Evolutionary conservation across 148 eudicot genomes (phyloP).

Genomic region (Tetragonia tetragonoides): DNA sequence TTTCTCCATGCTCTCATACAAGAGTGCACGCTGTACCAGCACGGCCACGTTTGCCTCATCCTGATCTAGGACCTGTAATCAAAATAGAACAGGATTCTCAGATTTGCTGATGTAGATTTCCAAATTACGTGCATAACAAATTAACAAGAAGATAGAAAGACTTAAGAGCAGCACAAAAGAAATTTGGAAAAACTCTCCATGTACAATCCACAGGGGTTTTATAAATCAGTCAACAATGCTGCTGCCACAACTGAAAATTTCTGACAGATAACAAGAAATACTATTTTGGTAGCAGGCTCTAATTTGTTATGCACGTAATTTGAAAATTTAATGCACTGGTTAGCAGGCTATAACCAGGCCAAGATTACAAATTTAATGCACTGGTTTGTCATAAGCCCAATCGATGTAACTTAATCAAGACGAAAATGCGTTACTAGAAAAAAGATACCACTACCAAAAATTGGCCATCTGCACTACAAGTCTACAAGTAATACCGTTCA

Average conservation of each 20-base stretch:
- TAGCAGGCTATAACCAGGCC: too few relatives aligned
- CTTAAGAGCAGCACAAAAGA: not conserved
- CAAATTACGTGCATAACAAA: not conserved
- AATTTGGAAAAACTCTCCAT: not conserved
- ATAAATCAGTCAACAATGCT: not conserved
- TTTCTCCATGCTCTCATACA: conserved; percentile 97
- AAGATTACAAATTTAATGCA: too few relatives aligned
- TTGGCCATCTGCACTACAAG: too few relatives aligned
- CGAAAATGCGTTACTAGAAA: too few relatives aligned
- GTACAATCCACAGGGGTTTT: not conserved
- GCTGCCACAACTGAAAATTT: not conserved
- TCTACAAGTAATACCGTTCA: too few relatives aligned
- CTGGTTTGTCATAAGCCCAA: too few relatives aligned
- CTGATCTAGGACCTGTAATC: conserved; percentile 60
- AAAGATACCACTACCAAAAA: too few relatives aligned
- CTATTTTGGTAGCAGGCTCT: not conserved
- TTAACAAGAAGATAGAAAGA: not conserved
- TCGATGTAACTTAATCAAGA: too few relatives aligned
- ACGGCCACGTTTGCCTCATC: conserved; percentile 63
- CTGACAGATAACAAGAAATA: not conserved
- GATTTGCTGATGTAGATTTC: not conserved
- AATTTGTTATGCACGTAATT: too few relatives aligned
- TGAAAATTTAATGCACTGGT: too few relatives aligned
- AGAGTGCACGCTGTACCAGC: conserved; percentile 88
- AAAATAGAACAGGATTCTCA: not conserved